These are phyloP conservation scores for Pseudogymnoascus sp. DNA, from an alignment of 2,329 filamentous ascomycete genomes.

Conservation along the genomic window DNA sequence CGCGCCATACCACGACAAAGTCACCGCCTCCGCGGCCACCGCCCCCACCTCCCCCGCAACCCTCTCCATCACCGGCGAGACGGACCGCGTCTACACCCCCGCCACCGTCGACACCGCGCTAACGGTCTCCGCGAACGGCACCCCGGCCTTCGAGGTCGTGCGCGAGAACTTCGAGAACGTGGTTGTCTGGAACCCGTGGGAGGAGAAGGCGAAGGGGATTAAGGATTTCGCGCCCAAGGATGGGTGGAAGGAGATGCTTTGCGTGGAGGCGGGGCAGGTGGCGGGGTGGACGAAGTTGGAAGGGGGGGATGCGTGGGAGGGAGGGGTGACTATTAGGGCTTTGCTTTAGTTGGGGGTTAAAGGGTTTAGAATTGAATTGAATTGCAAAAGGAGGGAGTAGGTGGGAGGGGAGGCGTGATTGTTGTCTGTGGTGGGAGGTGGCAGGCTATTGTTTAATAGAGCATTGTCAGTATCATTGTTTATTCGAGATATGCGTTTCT, in stretches of 20 bases:
- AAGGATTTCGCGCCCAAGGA: conserved; percentile 83
- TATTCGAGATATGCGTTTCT: background rate
- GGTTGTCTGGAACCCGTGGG: conserved; percentile 97
- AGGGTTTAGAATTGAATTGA: background rate
- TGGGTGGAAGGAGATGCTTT: conserved; percentile 89
- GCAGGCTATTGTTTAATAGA: conserved; percentile 3
- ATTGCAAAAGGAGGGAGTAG: background rate
- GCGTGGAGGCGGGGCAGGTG: conserved; percentile 84
- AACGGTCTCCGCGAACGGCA: conserved; percentile 54
- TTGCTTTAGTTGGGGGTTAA: background rate
- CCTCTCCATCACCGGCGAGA: conserved; percentile 56
- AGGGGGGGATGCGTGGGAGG: conserved; percentile 61
- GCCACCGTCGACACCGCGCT: conserved; percentile 52
- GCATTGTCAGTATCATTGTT: conserved; percentile 5
- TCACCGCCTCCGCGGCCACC: conserved; percentile 47
- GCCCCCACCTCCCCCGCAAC: conserved; percentile 58
- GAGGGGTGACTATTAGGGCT: conserved; percentile 47
- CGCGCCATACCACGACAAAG: conserved; percentile 77
- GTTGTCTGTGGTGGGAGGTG: background rate
- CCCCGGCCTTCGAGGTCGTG: conserved; percentile 62
- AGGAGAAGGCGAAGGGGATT: conserved; percentile 73
- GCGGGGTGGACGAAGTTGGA: conserved; percentile 78
- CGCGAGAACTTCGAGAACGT: conserved; percentile 82
- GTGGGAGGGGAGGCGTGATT: background rate
- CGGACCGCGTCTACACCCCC: conserved; percentile 81